Evolutionary conservation across 1,139 yeast species (phyloP), one percentile per base, ranked within the genome.

Genomic region (Kazachstania sp.): DNA sequence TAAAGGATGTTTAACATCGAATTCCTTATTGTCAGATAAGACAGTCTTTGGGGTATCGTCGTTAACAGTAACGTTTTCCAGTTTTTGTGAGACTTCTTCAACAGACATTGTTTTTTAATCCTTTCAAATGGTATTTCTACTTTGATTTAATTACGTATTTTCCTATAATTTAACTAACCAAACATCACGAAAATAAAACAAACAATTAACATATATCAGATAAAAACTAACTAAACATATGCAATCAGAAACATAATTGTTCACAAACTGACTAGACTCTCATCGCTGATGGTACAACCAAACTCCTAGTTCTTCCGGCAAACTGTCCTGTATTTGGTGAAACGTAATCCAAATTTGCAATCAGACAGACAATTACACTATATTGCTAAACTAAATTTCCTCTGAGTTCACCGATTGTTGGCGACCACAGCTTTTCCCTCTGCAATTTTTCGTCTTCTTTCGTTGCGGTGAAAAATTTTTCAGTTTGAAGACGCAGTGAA

Each of bases 1-100:
- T 63, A 92, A 79, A 48, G 97, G 97, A 69, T 92, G 98, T 69
- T 88, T 70, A 41, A 63, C 60, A 46, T 63, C 66, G 47, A 66
- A 63, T 37, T 65, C 61, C 44, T 56, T 55, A 42, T 54, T 55
- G 45, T 54, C 62, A 43, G 68, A 54, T 37, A 63, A 51, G 37
- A 59, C 61, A 39, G 64, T 59, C 53, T 56, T 52, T 45, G 60
- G 58, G 31, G 52, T 54, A 32, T 49, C 55, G 43, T 54, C 54
- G 31, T 38, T 39, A 31, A 56, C 60, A 47, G 54, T 52, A 45
- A 55, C 61, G 46, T 55, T 55, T 43, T 61, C 63, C 46, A 61
- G 53, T 53, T 63, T 62, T 51, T 61, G 58, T 46, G 61, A 52
- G 51, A 60, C 64, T 61, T 64, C 66, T 57, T 63, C 66, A 50